Conservation (phyloP, 1,139 yeast species). For the Pneumocystis murina region DNA sequence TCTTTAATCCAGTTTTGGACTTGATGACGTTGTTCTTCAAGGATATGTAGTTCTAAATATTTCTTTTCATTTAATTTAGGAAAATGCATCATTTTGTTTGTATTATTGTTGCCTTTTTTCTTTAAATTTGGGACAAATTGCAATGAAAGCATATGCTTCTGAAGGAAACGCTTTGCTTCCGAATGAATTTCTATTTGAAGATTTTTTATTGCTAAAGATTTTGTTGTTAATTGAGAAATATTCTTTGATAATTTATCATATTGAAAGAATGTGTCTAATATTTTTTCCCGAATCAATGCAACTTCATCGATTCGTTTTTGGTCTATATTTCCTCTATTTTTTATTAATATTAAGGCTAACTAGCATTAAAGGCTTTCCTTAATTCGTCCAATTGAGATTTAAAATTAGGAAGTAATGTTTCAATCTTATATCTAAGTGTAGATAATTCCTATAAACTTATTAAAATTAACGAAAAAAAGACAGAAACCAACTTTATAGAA, state of each 20-base stretch:
- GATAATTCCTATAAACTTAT: neutral
- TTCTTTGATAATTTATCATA: neutral
- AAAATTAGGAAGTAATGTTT: neutral
- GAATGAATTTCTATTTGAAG: neutral
- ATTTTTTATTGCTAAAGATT: neutral
- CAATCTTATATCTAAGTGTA: neutral
- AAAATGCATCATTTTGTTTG: conserved; percentile 2
- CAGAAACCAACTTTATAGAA: neutral
- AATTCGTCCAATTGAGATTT: neutral
- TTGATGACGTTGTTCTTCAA: conserved; percentile 27
- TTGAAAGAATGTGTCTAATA: neutral
- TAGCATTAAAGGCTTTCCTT: neutral
- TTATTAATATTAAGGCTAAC: neutral
- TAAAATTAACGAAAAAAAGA: neutral
- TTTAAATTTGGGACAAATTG: neutral
- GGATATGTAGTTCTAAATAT: conserved; percentile 13
- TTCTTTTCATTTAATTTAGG: conserved; percentile 1
- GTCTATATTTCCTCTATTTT: neutral
- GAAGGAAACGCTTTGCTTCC: neutral
- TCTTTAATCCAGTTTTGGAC: conserved; percentile 48
- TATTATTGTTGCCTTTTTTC: neutral
- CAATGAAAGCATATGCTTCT: neutral
- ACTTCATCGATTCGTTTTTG: neutral
- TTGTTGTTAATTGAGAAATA: neutral
- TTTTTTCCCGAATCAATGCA: neutral